Percentiles rank a stretch among this genome's conserved stretches.
Conservation (phyloP, 139 green algal species). For the Chlamydomonas sp. region DNA sequence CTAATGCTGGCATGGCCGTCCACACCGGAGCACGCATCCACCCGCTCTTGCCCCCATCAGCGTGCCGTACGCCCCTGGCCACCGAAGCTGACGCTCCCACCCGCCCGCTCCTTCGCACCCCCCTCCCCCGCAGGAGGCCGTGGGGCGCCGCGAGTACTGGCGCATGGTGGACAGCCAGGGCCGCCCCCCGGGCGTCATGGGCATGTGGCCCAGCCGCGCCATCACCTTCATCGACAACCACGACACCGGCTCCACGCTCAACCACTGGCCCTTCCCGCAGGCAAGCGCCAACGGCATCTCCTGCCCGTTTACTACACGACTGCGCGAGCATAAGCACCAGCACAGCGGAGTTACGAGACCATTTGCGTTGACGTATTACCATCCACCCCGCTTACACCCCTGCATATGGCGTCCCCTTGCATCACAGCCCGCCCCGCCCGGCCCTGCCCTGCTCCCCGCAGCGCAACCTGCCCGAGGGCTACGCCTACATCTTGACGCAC, state of each 20-base stretch:
- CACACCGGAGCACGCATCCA: too few species aligned
- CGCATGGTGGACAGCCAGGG: slow-evolving; percentile 91
- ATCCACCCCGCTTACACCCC: slow-evolving; percentile 28
- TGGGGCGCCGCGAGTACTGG: slow-evolving; percentile 94
- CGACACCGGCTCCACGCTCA: slow-evolving; percentile 81
- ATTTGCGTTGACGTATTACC: not conserved
- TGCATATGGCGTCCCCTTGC: slow-evolving; percentile 56
- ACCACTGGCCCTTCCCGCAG: slow-evolving; percentile 86
- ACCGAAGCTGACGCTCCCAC: too few species aligned
- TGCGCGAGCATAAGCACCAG: not conserved
- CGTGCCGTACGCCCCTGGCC: too few species aligned
- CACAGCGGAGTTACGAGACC: not conserved
- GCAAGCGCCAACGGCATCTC: slow-evolving; percentile 29
- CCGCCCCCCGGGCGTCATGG: slow-evolving; percentile 86
- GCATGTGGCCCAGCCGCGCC: slow-evolving; percentile 82
- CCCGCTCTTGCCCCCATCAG: too few species aligned
- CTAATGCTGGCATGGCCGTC: too few species aligned
- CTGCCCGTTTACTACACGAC: slow-evolving; percentile 28
- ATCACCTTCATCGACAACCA: slow-evolving; percentile 99
- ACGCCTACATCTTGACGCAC: slow-evolving; percentile 96
- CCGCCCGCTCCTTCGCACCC: not conserved
- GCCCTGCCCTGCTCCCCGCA: not conserved
- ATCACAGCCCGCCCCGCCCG: not conserved
- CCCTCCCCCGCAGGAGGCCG: slow-evolving; percentile 83
- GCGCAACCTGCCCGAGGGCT: slow-evolving; percentile 81